A percentile compares a stretch with the other conserved stretches of the same genome.
phyloP scores from a whole-genome alignment of 257 asterid species.

The Scutellaria barbata region DNA sequence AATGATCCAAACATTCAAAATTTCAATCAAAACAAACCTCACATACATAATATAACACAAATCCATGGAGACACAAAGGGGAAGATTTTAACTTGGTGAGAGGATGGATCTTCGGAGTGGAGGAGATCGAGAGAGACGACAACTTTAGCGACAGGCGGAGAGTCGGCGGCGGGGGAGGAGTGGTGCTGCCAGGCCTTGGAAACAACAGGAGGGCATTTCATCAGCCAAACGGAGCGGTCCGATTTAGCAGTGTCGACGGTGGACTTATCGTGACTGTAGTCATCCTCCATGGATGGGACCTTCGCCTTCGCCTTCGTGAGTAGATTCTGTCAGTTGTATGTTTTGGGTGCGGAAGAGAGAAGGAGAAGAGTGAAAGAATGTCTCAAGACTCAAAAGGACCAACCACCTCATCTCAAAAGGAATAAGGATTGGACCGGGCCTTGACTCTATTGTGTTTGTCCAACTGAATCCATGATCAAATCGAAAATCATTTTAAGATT shows the following conservation, averaged over 20 bases:
- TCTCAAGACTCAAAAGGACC: too few species aligned
- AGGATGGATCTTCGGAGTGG: constrained; percentile 43
- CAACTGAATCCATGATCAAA: too few species aligned
- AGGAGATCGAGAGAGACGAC: constrained; percentile 85
- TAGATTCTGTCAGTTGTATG: too few species aligned
- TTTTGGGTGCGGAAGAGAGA: too few species aligned
- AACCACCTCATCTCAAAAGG: too few species aligned
- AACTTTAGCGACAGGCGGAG: constrained; percentile 74
- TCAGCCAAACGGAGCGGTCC: constrained; percentile 82
- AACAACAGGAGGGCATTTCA: constrained; percentile 90
- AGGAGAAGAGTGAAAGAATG: not conserved
- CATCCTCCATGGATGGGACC: constrained; percentile 62
- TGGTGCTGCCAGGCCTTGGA: constrained; percentile 87
- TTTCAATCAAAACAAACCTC: constrained; percentile 12
- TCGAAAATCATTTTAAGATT: too few species aligned
- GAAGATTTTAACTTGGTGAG: constrained; percentile 52
- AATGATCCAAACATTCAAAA: constrained; percentile 19
- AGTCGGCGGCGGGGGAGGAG: constrained; percentile 48
- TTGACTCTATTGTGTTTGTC: too few species aligned
- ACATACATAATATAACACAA: not conserved
- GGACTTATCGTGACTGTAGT: constrained; percentile 41
- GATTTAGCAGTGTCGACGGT: constrained; percentile 58
- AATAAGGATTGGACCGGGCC: too few species aligned
- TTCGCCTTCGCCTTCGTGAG: too few species aligned
- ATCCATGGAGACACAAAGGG: not conserved